Conservation (phyloP, 441 rosid species). For the Viola pubescens region DNA sequence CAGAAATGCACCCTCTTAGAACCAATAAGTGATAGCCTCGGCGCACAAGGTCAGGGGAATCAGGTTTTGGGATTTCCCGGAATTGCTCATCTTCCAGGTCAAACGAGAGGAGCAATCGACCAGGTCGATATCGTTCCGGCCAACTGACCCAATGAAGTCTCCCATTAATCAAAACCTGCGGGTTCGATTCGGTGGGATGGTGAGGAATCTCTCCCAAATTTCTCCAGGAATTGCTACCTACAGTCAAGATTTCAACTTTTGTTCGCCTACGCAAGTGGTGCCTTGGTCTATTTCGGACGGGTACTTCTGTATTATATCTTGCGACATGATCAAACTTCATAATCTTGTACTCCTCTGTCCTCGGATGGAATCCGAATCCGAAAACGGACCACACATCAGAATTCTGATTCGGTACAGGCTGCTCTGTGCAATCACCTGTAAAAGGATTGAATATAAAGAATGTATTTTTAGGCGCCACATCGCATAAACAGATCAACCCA, state of each 20-base stretch:
- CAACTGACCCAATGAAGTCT: conserved; percentile 22
- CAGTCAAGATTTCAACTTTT: conserved; percentile 17
- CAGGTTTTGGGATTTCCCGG: conserved; percentile 15
- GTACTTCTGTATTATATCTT: neutral
- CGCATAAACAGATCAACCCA: conserved; percentile 22
- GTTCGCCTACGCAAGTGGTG: neutral
- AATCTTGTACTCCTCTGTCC: conserved; percentile 18
- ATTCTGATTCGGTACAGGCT: conserved; percentile 1
- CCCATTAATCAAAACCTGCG: conserved; percentile 17
- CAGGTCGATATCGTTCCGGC: neutral
- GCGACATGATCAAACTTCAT: neutral
- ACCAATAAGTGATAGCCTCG: neutral
- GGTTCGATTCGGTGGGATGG: neutral
- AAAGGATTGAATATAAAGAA: conserved; percentile 22
- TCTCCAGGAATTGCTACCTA: conserved; percentile 17
- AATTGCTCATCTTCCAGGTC: conserved; percentile 21
- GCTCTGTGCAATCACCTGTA: conserved; percentile 2
- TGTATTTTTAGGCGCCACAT: neutral
- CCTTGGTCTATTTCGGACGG: too few species aligned
- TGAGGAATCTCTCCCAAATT: conserved; percentile 10
- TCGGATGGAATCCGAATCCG: conserved; percentile 19
- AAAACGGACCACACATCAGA: neutral
- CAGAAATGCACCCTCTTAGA: conserved; percentile 21
- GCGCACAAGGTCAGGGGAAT: neutral
- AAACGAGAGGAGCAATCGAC: conserved; percentile 14